Evolutionary conservation across 139 green algal genomes (phyloP).

Genomic region (Monoraphidium neglectum): DNA sequence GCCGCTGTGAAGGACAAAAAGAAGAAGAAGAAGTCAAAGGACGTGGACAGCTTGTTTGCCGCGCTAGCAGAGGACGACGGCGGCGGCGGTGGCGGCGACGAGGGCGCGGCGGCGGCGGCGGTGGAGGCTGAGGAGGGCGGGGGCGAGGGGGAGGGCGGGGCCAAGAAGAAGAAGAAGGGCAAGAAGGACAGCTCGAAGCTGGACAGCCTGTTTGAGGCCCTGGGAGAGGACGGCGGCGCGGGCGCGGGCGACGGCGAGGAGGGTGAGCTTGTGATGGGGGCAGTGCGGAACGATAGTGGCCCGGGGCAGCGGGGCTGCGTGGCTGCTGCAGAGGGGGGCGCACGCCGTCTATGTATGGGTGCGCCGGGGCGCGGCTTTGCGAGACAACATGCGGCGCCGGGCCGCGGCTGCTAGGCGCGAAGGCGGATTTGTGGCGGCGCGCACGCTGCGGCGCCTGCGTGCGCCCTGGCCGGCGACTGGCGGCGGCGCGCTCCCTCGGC

Average conservation of each 20-base stretch:
- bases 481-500: no score
- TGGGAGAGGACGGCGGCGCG: slow-evolving; percentile 27
- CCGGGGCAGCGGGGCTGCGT: not conserved
- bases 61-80: slow-evolving; percentile 29
- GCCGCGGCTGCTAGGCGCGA: no score
- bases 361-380: no score
- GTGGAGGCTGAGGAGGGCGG: not conserved
- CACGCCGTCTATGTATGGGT: no score
- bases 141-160: slow-evolving; percentile 4
- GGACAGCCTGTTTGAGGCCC: slow-evolving; percentile 40
- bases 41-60: slow-evolving; percentile 37
- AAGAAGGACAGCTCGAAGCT: slow-evolving; percentile 43
- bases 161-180: slow-evolving; percentile 36
- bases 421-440: no score
- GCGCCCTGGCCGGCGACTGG: no score
- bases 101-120: not conserved
- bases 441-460: no score
- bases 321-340: not conserved
- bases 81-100: not conserved
- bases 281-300: no score
- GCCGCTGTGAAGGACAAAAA: slow-evolving; percentile 35
- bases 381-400: no score
- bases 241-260: not conserved
- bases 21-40: slow-evolving; percentile 41
- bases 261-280: not conserved